Evolutionary conservation across 2,329 filamentous ascomycete species (phyloP), one percentile per base, ranked within the genome.

Genomic region (Aureobasidium sp.): DNA sequence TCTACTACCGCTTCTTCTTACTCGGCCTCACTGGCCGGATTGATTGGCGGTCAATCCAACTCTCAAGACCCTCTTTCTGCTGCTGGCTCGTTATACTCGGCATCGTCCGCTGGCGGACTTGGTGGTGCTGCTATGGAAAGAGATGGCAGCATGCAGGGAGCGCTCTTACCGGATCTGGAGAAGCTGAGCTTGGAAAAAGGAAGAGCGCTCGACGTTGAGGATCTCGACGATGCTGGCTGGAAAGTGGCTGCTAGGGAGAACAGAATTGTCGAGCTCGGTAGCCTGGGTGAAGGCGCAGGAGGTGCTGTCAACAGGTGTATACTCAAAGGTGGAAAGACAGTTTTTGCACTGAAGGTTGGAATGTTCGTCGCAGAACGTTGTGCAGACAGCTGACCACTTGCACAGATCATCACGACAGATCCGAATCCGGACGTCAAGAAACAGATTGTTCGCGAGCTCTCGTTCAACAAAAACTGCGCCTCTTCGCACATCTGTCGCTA

Each of bases 361-460:
- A 43, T 20, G 39, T 20, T 32, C 24, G 47, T 17, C n/a, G 12
- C 37, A 4, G 6, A 20, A 44, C 17, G 26, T 15, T 4, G 61
- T 57, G 66, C 41, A 63, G 60, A 41, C n/a, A 41, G 29, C 63
- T 47, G 20, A 60, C 39, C n/a, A 9, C 20, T 36, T 43, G 5
- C 27, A 26, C 65, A 96, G 93, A 89, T 99, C 71, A 99, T 99
- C 73, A 99, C 94, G 2, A 97, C 94, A 37, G 96, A 97, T 73
- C 94, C 94, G 2, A 94, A 99, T 69, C 93, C 94, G 13, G 93
- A 97, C 72, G 91, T 97, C 65, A 97, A 97, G 81, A 97, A 96
- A 74, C 94, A 99, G 76, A 99, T 99, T 69, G 85, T 97, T 64
- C 89, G 94, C 71, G 94, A 99, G 75, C 82, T 99, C 59, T 90